Conservation (phyloP, 768 basidiomycete genomes). For the Amanita inopinata region DNA sequence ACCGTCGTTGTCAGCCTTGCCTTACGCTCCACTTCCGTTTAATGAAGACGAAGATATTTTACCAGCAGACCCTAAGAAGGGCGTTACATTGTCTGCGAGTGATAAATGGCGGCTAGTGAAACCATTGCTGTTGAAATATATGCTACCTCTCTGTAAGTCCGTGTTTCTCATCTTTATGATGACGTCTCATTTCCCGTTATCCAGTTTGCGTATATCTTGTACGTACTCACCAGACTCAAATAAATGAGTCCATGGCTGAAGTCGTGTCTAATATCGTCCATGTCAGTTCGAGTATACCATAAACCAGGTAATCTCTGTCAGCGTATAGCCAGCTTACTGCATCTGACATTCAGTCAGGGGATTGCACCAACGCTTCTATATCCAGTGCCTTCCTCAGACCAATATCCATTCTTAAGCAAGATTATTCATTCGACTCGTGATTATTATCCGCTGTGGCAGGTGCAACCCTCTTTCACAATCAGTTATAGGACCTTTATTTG, state of each 20-base stretch:
- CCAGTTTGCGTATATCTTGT: constrained; percentile 38
- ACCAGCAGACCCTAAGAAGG: constrained; percentile 28
- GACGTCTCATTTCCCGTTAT: not conserved
- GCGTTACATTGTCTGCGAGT: constrained; percentile 42
- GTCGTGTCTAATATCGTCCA: constrained; percentile 6
- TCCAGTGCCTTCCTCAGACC: constrained; percentile 59
- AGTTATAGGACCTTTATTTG: constrained; percentile 49
- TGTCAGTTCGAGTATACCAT: constrained; percentile 85
- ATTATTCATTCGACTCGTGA: constrained; percentile 82
- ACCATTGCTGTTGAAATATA: constrained; percentile 74
- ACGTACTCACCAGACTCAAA: too few species aligned
- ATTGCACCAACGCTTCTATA: constrained; percentile 87
- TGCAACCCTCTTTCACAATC: constrained; percentile 15
- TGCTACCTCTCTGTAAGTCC: constrained; percentile 84
- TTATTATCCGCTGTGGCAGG: constrained; percentile 96
- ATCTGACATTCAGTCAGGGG: constrained; percentile 38
- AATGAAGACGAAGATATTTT: constrained; percentile 28
- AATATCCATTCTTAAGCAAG: constrained; percentile 54
- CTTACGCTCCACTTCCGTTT: constrained; percentile 37
- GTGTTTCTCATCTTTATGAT: not conserved
- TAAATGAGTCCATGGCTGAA: not conserved
- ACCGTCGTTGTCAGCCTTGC: constrained; percentile 20
- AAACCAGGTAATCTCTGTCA: constrained; percentile 47
- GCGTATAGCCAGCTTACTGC: not conserved
- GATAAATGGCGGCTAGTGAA: constrained; percentile 80